These are phyloP conservation scores for Aspergillus novoparasiticus DNA, from an alignment of 2,329 filamentous ascomycete genomes.

Conservation along the genomic window DNA sequence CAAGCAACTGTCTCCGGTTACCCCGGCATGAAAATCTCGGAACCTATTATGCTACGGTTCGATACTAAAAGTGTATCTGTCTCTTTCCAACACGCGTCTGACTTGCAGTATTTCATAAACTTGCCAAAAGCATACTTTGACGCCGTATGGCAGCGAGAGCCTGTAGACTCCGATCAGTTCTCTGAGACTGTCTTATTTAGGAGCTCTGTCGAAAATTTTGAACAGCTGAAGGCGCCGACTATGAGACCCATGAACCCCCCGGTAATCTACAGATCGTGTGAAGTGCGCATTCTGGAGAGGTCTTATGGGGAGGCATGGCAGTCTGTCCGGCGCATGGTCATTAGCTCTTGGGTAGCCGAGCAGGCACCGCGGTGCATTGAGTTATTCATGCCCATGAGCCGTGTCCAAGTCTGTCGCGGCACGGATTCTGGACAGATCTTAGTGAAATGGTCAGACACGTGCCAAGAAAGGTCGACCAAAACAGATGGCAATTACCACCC, in stretches of 20 bases:
- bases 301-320: constrained; percentile 33
- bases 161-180: constrained; percentile 30
- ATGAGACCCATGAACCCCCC: constrained; percentile 34
- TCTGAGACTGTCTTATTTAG: constrained; percentile 34
- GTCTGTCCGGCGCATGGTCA: constrained; percentile 32
- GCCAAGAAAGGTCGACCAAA: constrained; percentile 28
- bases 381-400: constrained; percentile 32
- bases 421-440: constrained; percentile 25
- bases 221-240: constrained; percentile 31
- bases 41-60: constrained; percentile 32
- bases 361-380: constrained; percentile 29
- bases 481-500: constrained; percentile 35
- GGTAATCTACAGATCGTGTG: constrained; percentile 28
- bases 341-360: constrained; percentile 33
- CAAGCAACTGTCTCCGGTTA: constrained; percentile 21
- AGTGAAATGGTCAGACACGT: constrained; percentile 36
- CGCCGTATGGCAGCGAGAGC: constrained; percentile 32
- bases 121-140: constrained; percentile 36
- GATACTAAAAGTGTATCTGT: constrained; percentile 27
- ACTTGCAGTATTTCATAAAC: constrained; percentile 32
- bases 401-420: constrained; percentile 30
- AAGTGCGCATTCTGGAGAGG: constrained; percentile 35
- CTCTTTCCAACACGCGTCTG: constrained; percentile 31
- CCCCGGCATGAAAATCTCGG: constrained; percentile 21
- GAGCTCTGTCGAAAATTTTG: constrained; percentile 30